Base-by-base conservation (phyloP, 139 green algal species). In the Chlorella sp. region DNA sequence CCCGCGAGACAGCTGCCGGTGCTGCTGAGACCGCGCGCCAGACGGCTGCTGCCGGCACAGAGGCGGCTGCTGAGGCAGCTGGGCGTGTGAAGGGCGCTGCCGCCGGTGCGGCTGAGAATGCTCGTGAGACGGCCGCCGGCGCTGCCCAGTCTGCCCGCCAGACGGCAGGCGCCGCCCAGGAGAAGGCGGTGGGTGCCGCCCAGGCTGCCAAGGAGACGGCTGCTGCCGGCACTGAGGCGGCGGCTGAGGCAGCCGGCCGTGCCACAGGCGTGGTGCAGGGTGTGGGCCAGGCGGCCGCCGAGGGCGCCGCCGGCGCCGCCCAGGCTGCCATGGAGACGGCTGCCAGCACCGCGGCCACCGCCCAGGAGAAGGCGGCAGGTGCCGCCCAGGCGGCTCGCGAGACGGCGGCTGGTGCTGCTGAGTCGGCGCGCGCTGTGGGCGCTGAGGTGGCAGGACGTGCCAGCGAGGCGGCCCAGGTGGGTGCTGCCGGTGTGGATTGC, bases 371-470 rank as follows among this genome's bases (percentile, higher is more conserved):
- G 19, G 75, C 51, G 26, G 51, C 51, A 6, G 75, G 51, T 8
- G 34, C 75, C n/a, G 75, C 51, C 30, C n/a, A 69, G 51, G 17
- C 20, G 34, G 75, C 75, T 19, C 11, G 30, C 1, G 43, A 62
- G 44, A 79, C 28, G 0, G 73, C 43, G 14, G 73, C 44, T 14
- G 36, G 67, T 1, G 72, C 72, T 5, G 72, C 72, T 20, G 43
- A 78, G 72, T 40, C 43, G 1, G 43, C 72, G 1, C 41, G 30
- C 11, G 43, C 56, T 32, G 30, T 30, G 8, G 72, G 72, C 13
- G 72, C 72, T 40, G 72, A 62, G 72, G 43, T 60, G 72, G 72
- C 72, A 17, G 72, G 44, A 8, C 72, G 72, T 30, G 72, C 72
- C 28, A 32, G 72, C 72, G 72, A 78, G 72, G 43, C 72, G 4